Evolutionary conservation across 345 rosid species (phyloP).

Genomic region (Lepidium sativum): DNA sequence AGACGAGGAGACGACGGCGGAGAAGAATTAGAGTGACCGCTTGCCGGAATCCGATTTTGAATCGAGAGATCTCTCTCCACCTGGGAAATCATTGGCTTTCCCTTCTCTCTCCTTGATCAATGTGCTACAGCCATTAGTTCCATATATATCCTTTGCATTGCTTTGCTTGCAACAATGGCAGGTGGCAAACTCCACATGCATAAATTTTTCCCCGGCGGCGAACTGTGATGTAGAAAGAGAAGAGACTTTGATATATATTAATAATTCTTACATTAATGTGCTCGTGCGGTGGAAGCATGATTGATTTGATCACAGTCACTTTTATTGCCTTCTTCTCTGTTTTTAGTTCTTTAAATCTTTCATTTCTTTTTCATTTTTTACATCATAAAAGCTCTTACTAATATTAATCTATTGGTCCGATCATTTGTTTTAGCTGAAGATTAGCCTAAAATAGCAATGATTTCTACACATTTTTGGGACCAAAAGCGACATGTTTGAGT

Average conservation of each 20-base stretch:
- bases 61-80: slow-evolving; percentile 19
- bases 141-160: too few species aligned
- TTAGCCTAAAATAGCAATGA: background rate
- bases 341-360: background rate
- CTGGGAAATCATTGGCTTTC: slow-evolving; percentile 11
- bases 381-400: background rate
- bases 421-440: too few species aligned
- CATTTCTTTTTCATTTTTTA: background rate
- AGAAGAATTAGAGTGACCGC: slow-evolving; percentile 70
- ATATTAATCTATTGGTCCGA: background rate
- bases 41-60: slow-evolving; percentile 53
- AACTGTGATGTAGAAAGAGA: background rate
- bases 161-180: background rate
- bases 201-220: background rate
- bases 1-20: slow-evolving; percentile 80
- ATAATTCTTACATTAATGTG: background rate
- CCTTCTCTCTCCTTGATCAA: background rate
- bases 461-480: background rate
- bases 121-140: too few species aligned
- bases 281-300: slow-evolving; percentile 16
- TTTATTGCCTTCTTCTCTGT: background rate
- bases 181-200: slow-evolving; percentile 9
- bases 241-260: background rate
- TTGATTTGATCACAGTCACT: background rate
- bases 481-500: background rate